Conservation (phyloP, 2,329 filamentous ascomycete genomes). For the Penicillium sp. region DNA sequence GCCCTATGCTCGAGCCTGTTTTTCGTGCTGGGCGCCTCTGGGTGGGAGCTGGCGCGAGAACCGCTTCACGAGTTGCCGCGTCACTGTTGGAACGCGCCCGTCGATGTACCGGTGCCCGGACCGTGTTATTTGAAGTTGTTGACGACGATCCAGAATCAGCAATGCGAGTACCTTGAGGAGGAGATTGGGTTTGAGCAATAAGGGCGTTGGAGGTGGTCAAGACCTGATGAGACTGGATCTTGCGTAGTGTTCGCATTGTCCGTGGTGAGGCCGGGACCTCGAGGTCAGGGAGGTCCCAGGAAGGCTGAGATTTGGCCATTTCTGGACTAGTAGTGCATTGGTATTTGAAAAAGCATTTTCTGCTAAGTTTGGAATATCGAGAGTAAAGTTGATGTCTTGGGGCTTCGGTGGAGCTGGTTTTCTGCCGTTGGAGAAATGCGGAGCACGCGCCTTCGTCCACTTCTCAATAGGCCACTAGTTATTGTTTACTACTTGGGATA, state of each 20-base stretch:
- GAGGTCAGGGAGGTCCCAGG: conserved; percentile 26
- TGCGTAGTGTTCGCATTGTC: conserved; percentile 63
- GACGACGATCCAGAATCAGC: conserved; percentile 24
- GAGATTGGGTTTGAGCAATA: conserved; percentile 47
- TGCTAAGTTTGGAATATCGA: neutral
- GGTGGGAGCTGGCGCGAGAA: conserved; percentile 16
- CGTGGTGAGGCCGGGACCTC: conserved; percentile 53
- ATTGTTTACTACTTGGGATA: neutral
- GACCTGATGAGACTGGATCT: conserved; percentile 68
- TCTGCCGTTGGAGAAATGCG: conserved; percentile 24
- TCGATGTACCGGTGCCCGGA: conserved; percentile 34
- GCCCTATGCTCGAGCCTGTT: conserved; percentile 41
- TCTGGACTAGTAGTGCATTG: conserved; percentile 13
- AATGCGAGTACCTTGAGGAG: conserved; percentile 14
- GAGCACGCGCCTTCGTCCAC: conserved; percentile 5
- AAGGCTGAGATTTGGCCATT: conserved; percentile 22
- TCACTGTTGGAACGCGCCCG: conserved; percentile 69
- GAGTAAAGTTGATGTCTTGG: neutral
- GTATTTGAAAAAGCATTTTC: conserved; percentile 6
- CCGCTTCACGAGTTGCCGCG: conserved; percentile 46
- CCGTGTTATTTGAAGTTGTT: conserved; percentile 26
- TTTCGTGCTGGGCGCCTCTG: conserved; percentile 39
- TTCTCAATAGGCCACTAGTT: neutral
- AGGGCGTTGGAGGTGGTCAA: conserved; percentile 61
- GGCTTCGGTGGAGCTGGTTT: conserved; percentile 18